Base-by-base conservation (phyloP, 164 flowering plant species). In the Litsea cubeba region DNA sequence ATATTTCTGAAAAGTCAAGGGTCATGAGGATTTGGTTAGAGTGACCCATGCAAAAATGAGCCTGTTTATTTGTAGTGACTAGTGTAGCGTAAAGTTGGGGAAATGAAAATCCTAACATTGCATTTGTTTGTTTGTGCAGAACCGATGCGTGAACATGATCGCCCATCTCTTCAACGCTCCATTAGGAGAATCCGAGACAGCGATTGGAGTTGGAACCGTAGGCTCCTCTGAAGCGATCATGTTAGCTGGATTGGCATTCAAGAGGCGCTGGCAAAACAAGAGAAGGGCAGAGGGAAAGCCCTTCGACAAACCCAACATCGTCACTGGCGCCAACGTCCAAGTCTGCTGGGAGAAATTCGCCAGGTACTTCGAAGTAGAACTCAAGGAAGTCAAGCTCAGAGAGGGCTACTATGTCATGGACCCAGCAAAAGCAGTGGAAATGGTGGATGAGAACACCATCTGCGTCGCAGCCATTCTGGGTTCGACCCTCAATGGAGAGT, bases 261-360 rank as follows among this genome's bases (percentile, higher is more conserved):
- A 84, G 81, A 75, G 85, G 60, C 79, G 63, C 30, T 84, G 87
- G 87, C 85, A 82, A 62, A 84, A 84, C 81, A 82, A 79, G 81
- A 72, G 76, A 63, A 82, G 70, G 71, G 87, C 83, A 12, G 73
- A 75, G 35, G 85, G 81, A 2, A 79, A 79, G 64, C 82, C 85
- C 49, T 70, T 0, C 28, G 83, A 84, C 80, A 82, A 81, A 23
- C 87, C 87, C 76, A 84, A 84, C 72, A 84, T 81, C 17, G 86
- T 83, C 70, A 83, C 83, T 15, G 85, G 83, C 14, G 85, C 85
- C 60, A 83, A 80, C 26, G 84, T 81, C 23, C 86, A 84, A 84
- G 87, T 84, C 2, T 84, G 87, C 50, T 84, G 87, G 85, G 87
- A 84, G 69, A 84, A 84, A 65, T 84, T 84, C 68, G 86, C 84